Percentiles rank a stretch among this genome's conserved stretches.
phyloP scores from a whole-genome alignment of 2,329 filamentous ascomycete species.

The Sarocladium oryzae region DNA sequence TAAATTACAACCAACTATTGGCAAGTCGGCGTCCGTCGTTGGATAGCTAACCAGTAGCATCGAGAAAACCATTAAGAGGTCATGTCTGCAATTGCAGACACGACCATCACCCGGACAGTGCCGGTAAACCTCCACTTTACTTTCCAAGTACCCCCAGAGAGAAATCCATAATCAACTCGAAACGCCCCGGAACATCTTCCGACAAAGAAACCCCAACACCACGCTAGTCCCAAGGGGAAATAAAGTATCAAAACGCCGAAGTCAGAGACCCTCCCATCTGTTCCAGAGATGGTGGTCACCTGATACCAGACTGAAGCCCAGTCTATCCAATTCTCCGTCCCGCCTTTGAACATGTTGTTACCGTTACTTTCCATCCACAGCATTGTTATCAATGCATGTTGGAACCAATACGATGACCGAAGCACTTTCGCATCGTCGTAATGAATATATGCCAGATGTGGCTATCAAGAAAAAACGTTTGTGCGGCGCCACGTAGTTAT shows the following conservation, averaged over 20 bases:
- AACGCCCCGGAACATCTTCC: neutral
- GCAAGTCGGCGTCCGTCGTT: neutral
- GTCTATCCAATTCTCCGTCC: neutral
- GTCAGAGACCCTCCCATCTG: neutral
- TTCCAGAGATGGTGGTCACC: neutral
- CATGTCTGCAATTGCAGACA: neutral
- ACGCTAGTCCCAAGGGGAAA: neutral
- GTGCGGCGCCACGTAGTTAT: neutral
- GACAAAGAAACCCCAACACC: neutral
- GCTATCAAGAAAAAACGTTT: slow-evolving; percentile 2
- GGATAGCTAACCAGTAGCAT: neutral
- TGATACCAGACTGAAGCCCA: neutral
- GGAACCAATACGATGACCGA: neutral
- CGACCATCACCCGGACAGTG: neutral
- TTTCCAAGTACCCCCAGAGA: neutral
- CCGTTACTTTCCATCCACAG: neutral
- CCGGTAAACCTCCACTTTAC: neutral
- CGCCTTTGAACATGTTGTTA: neutral
- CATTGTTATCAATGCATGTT: neutral
- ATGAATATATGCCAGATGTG: neutral
- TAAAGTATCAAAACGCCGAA: neutral
- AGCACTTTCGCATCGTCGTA: slow-evolving; percentile 6
- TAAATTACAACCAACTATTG: neutral
- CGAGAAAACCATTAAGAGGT: slow-evolving; percentile 1
- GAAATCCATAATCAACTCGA: neutral